phyloP scores from a whole-genome alignment of 2,329 filamentous ascomycete species.

The Pyricularia sp. region DNA sequence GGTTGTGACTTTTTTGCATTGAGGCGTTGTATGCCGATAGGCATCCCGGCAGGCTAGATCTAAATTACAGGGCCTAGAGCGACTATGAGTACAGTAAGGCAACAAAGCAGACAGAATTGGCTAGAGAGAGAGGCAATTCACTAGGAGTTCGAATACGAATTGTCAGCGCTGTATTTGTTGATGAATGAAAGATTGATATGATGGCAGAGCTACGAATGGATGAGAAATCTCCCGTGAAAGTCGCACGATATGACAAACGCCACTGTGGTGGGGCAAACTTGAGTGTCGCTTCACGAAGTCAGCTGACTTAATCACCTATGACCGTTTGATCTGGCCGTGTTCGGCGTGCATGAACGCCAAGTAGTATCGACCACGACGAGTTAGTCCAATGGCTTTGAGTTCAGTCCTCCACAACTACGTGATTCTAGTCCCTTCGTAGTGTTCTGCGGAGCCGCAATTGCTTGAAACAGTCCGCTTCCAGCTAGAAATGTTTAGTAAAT shows the following conservation, averaged over 20 bases:
- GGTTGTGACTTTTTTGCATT: slow-evolving; percentile 64
- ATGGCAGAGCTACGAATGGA: not conserved
- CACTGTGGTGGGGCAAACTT: not conserved
- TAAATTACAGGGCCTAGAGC: not conserved
- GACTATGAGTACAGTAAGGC: not conserved
- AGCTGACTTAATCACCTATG: not conserved
- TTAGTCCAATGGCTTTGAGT: not conserved
- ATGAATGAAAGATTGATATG: not conserved
- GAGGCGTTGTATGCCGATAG: slow-evolving; percentile 63
- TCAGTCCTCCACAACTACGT: not conserved
- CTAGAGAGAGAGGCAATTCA: not conserved
- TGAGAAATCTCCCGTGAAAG: not conserved
- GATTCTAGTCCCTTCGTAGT: not conserved
- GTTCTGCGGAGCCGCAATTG: not conserved
- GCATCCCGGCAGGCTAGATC: slow-evolving; percentile 36
- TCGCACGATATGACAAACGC: not conserved
- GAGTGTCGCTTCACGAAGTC: not conserved
- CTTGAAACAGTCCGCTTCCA: not conserved
- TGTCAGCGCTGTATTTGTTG: not conserved
- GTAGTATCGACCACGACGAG: not conserved
- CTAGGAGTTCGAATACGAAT: not conserved
- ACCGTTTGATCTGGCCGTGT: not conserved
- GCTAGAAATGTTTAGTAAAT: not conserved
- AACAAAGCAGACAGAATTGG: not conserved
- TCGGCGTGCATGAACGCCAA: not conserved